Conservation (phyloP, 192 early-diverging fungal genomes). For the Pilobolus umbonatus region DNA sequence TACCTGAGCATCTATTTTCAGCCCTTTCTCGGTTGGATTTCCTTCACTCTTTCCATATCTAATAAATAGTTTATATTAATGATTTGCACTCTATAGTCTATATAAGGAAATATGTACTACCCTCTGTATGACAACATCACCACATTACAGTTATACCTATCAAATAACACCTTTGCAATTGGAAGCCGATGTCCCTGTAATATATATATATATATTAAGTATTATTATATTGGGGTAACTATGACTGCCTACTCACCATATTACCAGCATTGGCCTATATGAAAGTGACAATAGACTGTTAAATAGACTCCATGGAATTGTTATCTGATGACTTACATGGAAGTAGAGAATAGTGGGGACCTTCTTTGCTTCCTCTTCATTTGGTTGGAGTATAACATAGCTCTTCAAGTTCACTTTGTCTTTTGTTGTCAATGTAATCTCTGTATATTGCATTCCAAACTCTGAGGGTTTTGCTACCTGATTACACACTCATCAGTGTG, state of each 20-base stretch:
- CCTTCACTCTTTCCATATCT: conserved; percentile 90
- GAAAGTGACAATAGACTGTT: no score
- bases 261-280: conserved; percentile 93
- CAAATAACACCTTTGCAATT: conserved; percentile 73
- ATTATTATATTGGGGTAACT: background rate
- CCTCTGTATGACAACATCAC: conserved; percentile 98
- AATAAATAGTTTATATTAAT: background rate
- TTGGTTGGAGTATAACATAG: conserved; percentile 66
- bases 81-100: background rate
- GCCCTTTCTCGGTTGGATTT: conserved; percentile 76
- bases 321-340: conserved; percentile 50
- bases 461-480: conserved; percentile 69
- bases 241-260: conserved; percentile 51
- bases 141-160: conserved; percentile 71
- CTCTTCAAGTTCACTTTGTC: conserved; percentile 78
- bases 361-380: conserved; percentile 46
- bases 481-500: background rate
- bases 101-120: conserved; percentile 31
- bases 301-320: no score
- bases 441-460: conserved; percentile 56
- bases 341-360: conserved; percentile 82
- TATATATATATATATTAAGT: conserved; percentile 1
- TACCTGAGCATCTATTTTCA: conserved; percentile 84
- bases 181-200: conserved; percentile 87
- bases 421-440: conserved; percentile 68